A percentile compares a stretch with the other conserved stretches of the same genome.
phyloP scores from a whole-genome alignment of 148 eudicot genomes.

The Vaccinium myrtillus region DNA sequence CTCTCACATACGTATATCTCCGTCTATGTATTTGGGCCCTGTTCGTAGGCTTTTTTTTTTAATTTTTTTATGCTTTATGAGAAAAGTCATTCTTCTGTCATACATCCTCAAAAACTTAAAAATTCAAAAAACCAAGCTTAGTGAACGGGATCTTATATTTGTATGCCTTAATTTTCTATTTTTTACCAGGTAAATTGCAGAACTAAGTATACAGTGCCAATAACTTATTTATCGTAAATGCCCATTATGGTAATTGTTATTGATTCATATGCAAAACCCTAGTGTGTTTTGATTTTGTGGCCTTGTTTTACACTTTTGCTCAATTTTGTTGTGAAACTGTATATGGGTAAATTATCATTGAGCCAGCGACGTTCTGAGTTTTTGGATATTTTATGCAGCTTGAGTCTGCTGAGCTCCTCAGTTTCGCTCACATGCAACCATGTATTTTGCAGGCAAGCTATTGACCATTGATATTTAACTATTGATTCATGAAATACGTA shows the following conservation, averaged over 20 bases:
- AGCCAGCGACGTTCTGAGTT: background rate
- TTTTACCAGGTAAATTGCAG: background rate
- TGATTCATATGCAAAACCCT: background rate
- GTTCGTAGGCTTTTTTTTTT: too few species aligned
- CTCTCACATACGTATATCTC: background rate
- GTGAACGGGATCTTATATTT: too few species aligned
- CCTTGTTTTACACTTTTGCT: background rate
- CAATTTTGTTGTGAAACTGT: background rate
- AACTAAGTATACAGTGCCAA: background rate
- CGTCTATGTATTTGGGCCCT: background rate
- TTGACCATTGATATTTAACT: background rate
- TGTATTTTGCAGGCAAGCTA: constrained; percentile 82
- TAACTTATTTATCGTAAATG: background rate
- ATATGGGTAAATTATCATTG: background rate
- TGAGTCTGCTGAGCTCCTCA: constrained; percentile 66
- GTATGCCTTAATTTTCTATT: background rate
- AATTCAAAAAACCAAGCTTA: too few species aligned
- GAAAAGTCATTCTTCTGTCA: too few species aligned
- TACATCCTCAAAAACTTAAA: too few species aligned
- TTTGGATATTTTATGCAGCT: constrained; percentile 39
- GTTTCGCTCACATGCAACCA: constrained; percentile 88
- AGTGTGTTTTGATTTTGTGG: background rate
- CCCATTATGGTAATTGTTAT: background rate
- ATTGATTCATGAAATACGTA: background rate
- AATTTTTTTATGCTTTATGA: too few species aligned